Percentiles rank a stretch among this genome's conserved stretches.
Conservation (phyloP, 2,329 filamentous ascomycete species). For the Arthrinium phaeospermum region DNA sequence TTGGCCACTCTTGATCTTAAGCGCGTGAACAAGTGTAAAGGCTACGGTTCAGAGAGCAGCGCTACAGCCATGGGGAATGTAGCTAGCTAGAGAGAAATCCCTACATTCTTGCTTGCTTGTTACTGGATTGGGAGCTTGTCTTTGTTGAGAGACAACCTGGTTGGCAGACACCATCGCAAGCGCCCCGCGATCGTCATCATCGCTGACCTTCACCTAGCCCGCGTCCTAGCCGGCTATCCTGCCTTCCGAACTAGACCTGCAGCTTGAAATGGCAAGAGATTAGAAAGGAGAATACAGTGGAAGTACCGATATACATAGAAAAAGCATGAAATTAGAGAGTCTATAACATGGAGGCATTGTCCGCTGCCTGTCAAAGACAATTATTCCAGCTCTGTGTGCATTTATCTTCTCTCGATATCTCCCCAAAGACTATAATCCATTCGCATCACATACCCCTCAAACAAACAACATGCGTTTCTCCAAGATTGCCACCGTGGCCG, state of each 20-base stretch:
- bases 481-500: conserved; percentile 31
- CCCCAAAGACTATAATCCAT: not conserved
- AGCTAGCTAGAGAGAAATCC: not conserved
- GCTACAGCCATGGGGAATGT: not conserved
- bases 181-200: conserved; percentile 5
- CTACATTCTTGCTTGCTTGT: conserved; percentile 4
- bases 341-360: not conserved
- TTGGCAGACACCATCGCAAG: conserved; percentile 2
- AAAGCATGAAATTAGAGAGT: not conserved
- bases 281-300: not conserved
- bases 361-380: not conserved
- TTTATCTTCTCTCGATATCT: not conserved
- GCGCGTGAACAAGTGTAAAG: not conserved
- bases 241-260: conserved; percentile 2
- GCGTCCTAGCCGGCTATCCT: not conserved
- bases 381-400: not conserved
- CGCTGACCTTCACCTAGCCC: not conserved
- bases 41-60: not conserved
- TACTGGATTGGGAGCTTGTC: conserved; percentile 10
- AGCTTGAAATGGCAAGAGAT: not conserved
- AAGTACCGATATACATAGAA: not conserved
- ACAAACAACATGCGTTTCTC: conserved; percentile 36
- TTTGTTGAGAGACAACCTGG: conserved; percentile 6
- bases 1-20: not conserved
- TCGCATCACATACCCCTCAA: not conserved